These are phyloP conservation scores for Candida freyschussii DNA, from an alignment of 1,139 yeast species.

Conservation along the genomic window DNA sequence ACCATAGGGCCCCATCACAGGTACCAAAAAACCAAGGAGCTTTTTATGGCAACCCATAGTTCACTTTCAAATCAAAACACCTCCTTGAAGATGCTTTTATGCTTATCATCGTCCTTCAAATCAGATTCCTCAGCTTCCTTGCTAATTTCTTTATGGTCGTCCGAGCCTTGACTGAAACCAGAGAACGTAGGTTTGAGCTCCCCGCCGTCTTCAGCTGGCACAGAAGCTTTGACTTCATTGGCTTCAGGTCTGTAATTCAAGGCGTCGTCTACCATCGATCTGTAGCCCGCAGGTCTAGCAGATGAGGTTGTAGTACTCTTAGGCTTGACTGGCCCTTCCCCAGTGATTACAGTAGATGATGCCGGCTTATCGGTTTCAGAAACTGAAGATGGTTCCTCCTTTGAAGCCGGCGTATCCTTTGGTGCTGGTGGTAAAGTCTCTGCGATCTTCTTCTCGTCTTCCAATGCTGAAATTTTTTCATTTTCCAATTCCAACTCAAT, in stretches of 20 bases:
- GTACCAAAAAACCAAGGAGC: too few relatives aligned
- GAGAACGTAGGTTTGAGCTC: slow-evolving; percentile 32
- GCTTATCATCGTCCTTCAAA: slow-evolving; percentile 14
- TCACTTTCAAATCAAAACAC: too few relatives aligned
- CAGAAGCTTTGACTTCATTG: slow-evolving; percentile 13
- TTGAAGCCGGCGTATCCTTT: slow-evolving; percentile 12
- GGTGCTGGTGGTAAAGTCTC: slow-evolving; percentile 26
- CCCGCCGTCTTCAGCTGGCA: slow-evolving; percentile 19
- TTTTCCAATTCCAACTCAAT: slow-evolving; percentile 24
- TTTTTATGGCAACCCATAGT: too few relatives aligned
- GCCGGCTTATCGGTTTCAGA: slow-evolving; percentile 1
- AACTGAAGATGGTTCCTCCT: not conserved
- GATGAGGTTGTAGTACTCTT: slow-evolving; percentile 3
- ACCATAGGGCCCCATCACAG: too few relatives aligned
- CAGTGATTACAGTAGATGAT: slow-evolving; percentile 10
- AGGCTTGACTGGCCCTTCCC: slow-evolving; percentile 3
- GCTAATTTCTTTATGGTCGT: slow-evolving; percentile 16
- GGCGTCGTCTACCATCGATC: slow-evolving; percentile 19
- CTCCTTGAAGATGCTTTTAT: slow-evolving; percentile 26
- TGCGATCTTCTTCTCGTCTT: slow-evolving; percentile 26
- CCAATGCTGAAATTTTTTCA: slow-evolving; percentile 23
- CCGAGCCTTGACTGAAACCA: slow-evolving; percentile 38
- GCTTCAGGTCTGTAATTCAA: slow-evolving; percentile 14
- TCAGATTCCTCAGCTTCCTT: slow-evolving; percentile 6
- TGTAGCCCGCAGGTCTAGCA: slow-evolving; percentile 9